Base-by-base conservation (phyloP, 192 early-diverging fungal genomes). In the Rhizophagus clarus region DNA sequence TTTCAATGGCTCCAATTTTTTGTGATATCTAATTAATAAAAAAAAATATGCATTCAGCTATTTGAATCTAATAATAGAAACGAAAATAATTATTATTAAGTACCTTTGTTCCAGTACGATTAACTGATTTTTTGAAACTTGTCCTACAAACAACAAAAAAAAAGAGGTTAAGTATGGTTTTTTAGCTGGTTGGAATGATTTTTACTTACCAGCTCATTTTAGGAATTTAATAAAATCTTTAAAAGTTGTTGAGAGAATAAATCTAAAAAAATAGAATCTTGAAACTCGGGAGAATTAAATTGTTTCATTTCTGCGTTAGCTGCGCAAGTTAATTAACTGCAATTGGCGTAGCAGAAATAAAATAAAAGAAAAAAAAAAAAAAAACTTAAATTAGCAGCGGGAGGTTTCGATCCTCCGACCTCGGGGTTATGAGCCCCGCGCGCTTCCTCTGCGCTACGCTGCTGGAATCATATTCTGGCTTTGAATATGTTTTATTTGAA, bases 381-480 rank as follows among this genome's bases (percentile, higher is more conserved):
- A 82, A 72, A 71, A 82, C 79, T 79, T 69, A 79, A 40, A 74
- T 31, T 92, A 91, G 91, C 91, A 87, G 81, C 86, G 87, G 88
- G 82, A 83, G 84, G 93, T 92, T 92, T 94, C 89, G 91, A 94
- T 94, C 93, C 84, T 84, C 84, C 89, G 93, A 91, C 93, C 91
- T 94, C 88, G 87, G 91, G 91, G 92, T 94, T 93, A 94, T 94
- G 92, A 91, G 93, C 93, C 93, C 90, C 87, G 88, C 93, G 90
- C 90, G 87, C 92, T 92, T 91, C 93, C 93, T 88, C 93, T 94
- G 93, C 86, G 90, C 92, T 88, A 94, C 88, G 88, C 82, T 88
- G 93, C 93, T 93, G 4, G 20, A 56, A 2, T 22, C 51, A 56
- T 56, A 0, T 20, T 51, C 0, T 0, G 0, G 0, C 2, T 34